These are phyloP conservation scores for Phytophthora pinifolia DNA, from an alignment of 352 stramenopile genomes.

Conservation along the genomic window DNA sequence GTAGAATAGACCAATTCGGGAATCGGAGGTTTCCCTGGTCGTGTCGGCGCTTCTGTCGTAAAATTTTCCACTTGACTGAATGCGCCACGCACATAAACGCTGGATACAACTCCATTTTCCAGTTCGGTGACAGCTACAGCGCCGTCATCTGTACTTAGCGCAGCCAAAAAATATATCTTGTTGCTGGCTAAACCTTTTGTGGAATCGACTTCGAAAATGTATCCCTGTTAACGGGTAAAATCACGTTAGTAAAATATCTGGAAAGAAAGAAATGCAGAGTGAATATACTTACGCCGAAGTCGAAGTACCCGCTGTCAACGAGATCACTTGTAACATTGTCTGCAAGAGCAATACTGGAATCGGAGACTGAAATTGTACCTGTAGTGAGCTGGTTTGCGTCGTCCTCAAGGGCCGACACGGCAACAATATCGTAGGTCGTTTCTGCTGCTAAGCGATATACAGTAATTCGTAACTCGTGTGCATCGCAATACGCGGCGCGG, in stretches of 20 bases:
- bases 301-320: constrained; percentile 30
- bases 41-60: constrained; percentile 32
- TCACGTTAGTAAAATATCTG: background rate
- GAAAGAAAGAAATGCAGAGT: constrained; percentile 3
- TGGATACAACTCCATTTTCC: constrained; percentile 4
- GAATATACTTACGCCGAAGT: constrained; percentile 54
- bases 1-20: constrained; percentile 32
- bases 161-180: constrained; percentile 3
- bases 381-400: constrained; percentile 4
- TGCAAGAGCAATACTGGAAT: constrained; percentile 24
- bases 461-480: constrained; percentile 17
- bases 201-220: constrained; percentile 51
- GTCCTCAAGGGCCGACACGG: constrained; percentile 25
- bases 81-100: constrained; percentile 29
- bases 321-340: background rate
- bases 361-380: constrained; percentile 27
- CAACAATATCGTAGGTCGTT: constrained; percentile 59
- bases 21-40: constrained; percentile 28
- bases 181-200: background rate
- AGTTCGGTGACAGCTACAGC: constrained; percentile 19
- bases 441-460: constrained; percentile 45
- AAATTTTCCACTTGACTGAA: constrained; percentile 34
- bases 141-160: constrained; percentile 9
- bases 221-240: constrained; percentile 26
- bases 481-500: constrained; percentile 23